Evolutionary conservation across 352 stramenopile genomes (phyloP), one percentile per base, ranked within the genome.

Genomic region (Globisporangium viniferum): DNA sequence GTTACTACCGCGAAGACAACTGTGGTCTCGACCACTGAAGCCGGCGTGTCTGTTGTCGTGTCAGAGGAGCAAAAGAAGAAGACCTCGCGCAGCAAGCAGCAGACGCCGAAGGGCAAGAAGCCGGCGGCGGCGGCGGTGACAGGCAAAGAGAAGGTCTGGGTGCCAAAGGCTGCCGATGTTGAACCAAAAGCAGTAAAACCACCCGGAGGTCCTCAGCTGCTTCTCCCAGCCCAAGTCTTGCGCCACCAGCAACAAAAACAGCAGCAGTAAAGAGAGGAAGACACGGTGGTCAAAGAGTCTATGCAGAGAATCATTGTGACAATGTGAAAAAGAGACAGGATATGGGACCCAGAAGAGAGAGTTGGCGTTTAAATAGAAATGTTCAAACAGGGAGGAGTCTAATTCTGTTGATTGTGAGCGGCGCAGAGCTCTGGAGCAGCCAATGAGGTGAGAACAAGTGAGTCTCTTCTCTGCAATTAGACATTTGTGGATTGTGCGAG

Each of bases 181-280:
- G 81, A 85, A 59, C 72, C 36, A 59, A 64, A 5, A 31, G 4
- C 54, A 8, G 12, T 12, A 2, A 79, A 74, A 59, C 33, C 75
- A 0, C 67, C 72, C 53, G 51, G 66, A 36, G 66, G 59, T 33
- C 62, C 66, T 8, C 68, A 77, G 22, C 62, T 88, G 18, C 65
- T 88, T 31, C 70, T 88, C 24, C 80, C 80, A n/a, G 73, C 80
- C 31, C 80, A 88, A 71, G 51, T 88, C 18, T 66, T 88, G 72
- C 73, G 77, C 12, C 76, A 87, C 24, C 75, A 85, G 31, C 77
- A 87, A 57, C 74, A 82, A 49, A 67, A 81, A 59, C 57, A 75
- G 22, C 58, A 75, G 22, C 58, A 66, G 41, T 58, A 70, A 31
- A 60, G 61, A 64, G 54, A 29, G 60, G 49, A 22, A 71, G 27